Conservation (phyloP, 768 basidiomycete species). For the Pholiota molesta region DNA sequence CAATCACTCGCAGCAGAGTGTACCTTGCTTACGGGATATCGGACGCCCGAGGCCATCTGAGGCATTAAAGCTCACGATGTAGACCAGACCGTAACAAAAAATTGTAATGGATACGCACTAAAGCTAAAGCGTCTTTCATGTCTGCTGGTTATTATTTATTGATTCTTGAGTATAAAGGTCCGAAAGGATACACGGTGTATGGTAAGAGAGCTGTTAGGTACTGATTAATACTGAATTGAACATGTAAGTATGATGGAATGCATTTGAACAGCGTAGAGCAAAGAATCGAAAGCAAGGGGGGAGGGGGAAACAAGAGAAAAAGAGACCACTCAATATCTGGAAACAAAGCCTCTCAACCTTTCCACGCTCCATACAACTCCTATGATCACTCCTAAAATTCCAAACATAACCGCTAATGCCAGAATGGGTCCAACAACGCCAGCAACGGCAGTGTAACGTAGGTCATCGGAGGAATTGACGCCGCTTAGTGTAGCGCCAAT, state of each 20-base stretch:
- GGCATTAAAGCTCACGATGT: too few relatives aligned
- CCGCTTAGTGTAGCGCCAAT: constrained; percentile 20
- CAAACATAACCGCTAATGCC: constrained; percentile 22
- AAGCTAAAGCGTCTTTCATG: too few relatives aligned
- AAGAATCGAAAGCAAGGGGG: not conserved
- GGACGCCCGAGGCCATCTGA: not conserved
- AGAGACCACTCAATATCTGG: constrained; percentile 7
- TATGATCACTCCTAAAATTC: constrained; percentile 14
- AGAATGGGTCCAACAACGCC: constrained; percentile 25
- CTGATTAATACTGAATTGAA: too few relatives aligned
- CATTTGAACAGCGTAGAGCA: not conserved
- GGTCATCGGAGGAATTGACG: constrained; percentile 10
- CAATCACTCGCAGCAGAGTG: not conserved
- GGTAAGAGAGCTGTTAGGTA: too few relatives aligned
- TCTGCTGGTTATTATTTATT: not conserved
- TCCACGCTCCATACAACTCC: constrained; percentile 13
- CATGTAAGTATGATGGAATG: not conserved
- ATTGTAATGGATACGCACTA: too few relatives aligned
- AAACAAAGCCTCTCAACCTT: constrained; percentile 15
- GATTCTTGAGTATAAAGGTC: not conserved
- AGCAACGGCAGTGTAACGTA: constrained; percentile 14
- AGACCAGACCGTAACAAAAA: too few relatives aligned
- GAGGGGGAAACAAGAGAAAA: not conserved
- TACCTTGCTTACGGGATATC: not conserved
- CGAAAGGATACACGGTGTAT: not conserved